Evolutionary conservation across 371 early-diverging fungal genomes (phyloP), one percentile per base, ranked within the genome.

Genomic region (Massospora cicadina): DNA sequence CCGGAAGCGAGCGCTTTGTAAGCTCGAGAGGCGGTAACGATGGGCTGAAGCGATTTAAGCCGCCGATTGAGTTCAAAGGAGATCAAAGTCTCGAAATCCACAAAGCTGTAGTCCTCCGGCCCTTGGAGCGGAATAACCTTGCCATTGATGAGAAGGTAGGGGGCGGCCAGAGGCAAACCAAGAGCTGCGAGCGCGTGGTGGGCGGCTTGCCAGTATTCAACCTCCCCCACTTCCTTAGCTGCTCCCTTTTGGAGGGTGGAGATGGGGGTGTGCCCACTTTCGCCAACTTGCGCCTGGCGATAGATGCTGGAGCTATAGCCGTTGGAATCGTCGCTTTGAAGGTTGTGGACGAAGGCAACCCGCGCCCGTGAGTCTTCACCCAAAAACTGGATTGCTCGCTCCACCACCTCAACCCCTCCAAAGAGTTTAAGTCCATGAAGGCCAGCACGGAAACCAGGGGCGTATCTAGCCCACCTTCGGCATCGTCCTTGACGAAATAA

Each of bases 131-230:
- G 24, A 55, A 77, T 64, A 72, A 79, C 78, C 58, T 80, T 66
- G 54, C 81, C 81, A 54, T 82, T 82, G 12, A 79, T 71, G n/a
- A 79, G 57, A 33, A 80, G 66, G 25, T 58, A 65, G 1, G 68
- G 60, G 1, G 73, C 70, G 23, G 71, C 72, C 0, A 67, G 63
- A 30, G 60, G 30, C 1, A 60, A 3, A 70, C 66, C 10, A 67
- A 53, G 2, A 71, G 70, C 28, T 76, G 28, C 13, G 29, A 43
- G 43, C 5, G 43, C 43, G 10, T 43, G 43, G 43, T 43, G 43
- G 17, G 43, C 43, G 17, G 43, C 17, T 43, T 10, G 43, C 43
- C 43, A 43, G 17, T 43, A 43, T 17, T 43, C 43, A 43, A 17
- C 17, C 43, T 43, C 43, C 10, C 43, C 43, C 5, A 10, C 43